Conservation (phyloP, 2,329 filamentous ascomycete genomes). For the Xylaria sp. region DNA sequence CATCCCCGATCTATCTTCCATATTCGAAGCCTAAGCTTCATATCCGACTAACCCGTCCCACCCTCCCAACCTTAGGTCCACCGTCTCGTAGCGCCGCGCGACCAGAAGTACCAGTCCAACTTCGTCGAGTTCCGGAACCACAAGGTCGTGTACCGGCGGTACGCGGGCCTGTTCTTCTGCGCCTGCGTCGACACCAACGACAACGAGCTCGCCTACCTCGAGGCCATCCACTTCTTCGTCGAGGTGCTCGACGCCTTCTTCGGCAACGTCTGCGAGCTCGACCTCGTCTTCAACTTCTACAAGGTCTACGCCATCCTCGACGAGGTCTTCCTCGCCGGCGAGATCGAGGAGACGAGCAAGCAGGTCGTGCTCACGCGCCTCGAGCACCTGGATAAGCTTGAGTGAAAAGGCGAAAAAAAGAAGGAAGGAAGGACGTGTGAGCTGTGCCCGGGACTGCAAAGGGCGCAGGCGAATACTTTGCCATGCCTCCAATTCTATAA, state of each 20-base stretch:
- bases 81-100: constrained; percentile 94
- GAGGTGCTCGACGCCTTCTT: constrained; percentile 99
- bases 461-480: not conserved
- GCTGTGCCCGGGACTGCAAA: not conserved
- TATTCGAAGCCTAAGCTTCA: not conserved
- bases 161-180: constrained; percentile 98
- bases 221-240: constrained; percentile 99
- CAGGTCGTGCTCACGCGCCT: constrained; percentile 94
- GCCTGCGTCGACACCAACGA: constrained; percentile 99
- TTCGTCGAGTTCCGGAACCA: constrained; percentile 97
- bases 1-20: not conserved
- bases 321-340: constrained; percentile 95
- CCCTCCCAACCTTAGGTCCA: constrained; percentile 73
- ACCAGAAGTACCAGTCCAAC: constrained; percentile 99
- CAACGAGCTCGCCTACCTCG: constrained; percentile 95
- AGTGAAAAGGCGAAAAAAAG: constrained; percentile 62
- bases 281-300: constrained; percentile 85
- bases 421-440: not conserved
- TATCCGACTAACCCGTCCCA: constrained; percentile 9
- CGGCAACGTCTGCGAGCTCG: constrained; percentile 97
- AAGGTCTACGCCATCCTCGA: constrained; percentile 98
- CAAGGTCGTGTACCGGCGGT: constrained; percentile 97
- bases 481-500: constrained; percentile 8
- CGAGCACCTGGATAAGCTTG: constrained; percentile 96
- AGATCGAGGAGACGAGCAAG: constrained; percentile 99